These are phyloP conservation scores for Entoloma clypeatum DNA, from an alignment of 1,284 basidiomycete genomes.

Conservation along the genomic window DNA sequence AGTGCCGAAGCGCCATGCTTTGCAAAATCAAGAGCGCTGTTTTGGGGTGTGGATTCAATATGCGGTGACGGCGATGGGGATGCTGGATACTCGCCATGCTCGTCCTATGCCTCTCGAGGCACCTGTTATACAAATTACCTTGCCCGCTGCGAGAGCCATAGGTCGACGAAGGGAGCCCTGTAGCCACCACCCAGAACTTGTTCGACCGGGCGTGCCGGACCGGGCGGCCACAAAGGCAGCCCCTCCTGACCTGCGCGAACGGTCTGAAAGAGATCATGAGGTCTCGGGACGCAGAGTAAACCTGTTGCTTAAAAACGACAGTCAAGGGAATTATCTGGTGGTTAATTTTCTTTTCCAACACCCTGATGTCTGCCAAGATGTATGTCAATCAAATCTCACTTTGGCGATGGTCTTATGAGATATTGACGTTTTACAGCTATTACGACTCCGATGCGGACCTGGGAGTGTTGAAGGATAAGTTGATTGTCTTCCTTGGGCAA, in stretches of 20 bases:
- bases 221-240: too few species aligned
- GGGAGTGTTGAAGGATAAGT: constrained; percentile 43
- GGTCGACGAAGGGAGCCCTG: constrained; percentile 3
- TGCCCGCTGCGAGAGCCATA: constrained; percentile 53
- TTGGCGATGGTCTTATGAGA: too few species aligned
- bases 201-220: neutral
- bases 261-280: too few species aligned
- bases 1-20: constrained; percentile 67
- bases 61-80: too few species aligned
- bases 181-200: neutral
- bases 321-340: too few species aligned
- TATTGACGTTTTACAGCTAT: constrained; percentile 44
- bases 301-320: too few species aligned
- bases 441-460: constrained; percentile 61
- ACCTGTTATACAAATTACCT: constrained; percentile 73
- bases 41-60: constrained; percentile 1
- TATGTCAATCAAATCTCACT: constrained; percentile 12
- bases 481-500: constrained; percentile 60
- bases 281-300: too few species aligned
- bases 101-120: constrained; percentile 79
- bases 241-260: too few species aligned
- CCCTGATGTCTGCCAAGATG: constrained; percentile 28
- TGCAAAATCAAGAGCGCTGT: constrained; percentile 54
- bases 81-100: constrained; percentile 42
- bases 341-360: too few species aligned